Evolutionary conservation across 2,329 filamentous ascomycete genomes (phyloP), one percentile per base, ranked within the genome.

Genomic region (Pyrenochaeta sp.): DNA sequence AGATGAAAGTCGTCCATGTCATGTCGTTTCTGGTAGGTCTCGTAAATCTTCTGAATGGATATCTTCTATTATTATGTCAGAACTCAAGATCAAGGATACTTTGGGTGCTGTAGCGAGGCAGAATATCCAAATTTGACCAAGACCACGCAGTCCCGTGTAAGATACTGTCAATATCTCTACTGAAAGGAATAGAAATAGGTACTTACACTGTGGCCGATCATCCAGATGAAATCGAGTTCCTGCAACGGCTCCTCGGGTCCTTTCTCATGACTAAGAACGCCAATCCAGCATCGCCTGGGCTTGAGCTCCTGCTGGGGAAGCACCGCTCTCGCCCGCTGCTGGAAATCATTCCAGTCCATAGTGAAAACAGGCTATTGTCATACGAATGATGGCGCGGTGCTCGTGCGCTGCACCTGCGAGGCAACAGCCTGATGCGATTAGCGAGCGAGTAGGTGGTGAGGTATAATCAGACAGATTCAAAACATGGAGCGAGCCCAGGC

Each of bases 221-320:
- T 64, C 73, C 76, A 79, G 1, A 75, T 46, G 42, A 77, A 74
- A 41, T 76, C 69, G 1, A 21, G 7, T 35, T 70, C 61, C 7
- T 29, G 17, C 2, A 67, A 35, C 4, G 42, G 29, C 2, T 64
- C 46, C 3, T 60, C 30, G 3, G 54, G 53, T 3, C 49, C 27
- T 27, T 61, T 64, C 15, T 66, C 47, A 36, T 66, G 58, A 17
- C 55, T 45, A 2, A 78, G 60, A n/a, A 79, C 58, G 12, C 67
- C 75, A 12, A 77, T 65, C 64, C 71, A 72, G 46, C 64, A 75
- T 14, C 67, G 58, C 21, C 58, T 64, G 1, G 65, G 29, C 18
- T 67, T 68, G 1, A 72, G 29, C 1, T 49, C 17, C 15, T 64
- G 43, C 4, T 44, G 17, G 14, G 70, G 70, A 21, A 60, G 53